Conservation (phyloP, 768 basidiomycete genomes). For the Collybiopsis luxurians region DNA sequence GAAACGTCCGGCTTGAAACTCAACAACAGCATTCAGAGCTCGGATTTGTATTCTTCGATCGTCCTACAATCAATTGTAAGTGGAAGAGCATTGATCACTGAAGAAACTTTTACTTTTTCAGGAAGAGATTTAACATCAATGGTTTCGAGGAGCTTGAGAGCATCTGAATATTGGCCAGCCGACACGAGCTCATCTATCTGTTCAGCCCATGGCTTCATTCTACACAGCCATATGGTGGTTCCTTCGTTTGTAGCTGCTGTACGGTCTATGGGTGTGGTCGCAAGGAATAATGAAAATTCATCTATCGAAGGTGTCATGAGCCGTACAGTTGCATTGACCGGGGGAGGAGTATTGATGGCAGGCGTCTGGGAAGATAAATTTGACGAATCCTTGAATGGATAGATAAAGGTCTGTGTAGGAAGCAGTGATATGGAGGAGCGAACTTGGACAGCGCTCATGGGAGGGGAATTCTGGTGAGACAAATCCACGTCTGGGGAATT, state of each 20-base stretch:
- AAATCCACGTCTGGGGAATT: slow-evolving; percentile 25
- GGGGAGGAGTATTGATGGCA: slow-evolving; percentile 15
- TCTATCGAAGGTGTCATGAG: slow-evolving; percentile 57
- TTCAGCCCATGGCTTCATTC: slow-evolving; percentile 70
- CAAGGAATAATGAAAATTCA: slow-evolving; percentile 57
- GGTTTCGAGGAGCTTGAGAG: slow-evolving; percentile 72
- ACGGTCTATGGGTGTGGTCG: slow-evolving; percentile 77
- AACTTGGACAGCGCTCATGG: slow-evolving; percentile 65
- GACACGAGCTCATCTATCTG: slow-evolving; percentile 84
- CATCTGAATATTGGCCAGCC: slow-evolving; percentile 69
- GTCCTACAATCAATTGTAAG: slow-evolving; percentile 33
- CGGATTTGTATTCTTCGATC: slow-evolving; percentile 58
- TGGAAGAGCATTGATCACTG: not conserved
- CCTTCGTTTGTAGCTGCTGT: slow-evolving; percentile 64
- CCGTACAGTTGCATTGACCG: slow-evolving; percentile 51
- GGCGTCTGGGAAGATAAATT: slow-evolving; percentile 22
- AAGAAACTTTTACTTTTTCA: slow-evolving; percentile 53
- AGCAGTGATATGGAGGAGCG: slow-evolving; percentile 66
- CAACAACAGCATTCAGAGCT: slow-evolving; percentile 73
- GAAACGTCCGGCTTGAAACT: slow-evolving; percentile 68
- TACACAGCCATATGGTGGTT: slow-evolving; percentile 73
- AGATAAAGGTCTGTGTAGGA: slow-evolving; percentile 58
- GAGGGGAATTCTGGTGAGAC: slow-evolving; percentile 21
- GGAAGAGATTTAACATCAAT: slow-evolving; percentile 57
- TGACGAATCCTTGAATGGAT: slow-evolving; percentile 50